Base-by-base conservation (phyloP, 805 yeast genomes). In the Ogataea philodendri region DNA sequence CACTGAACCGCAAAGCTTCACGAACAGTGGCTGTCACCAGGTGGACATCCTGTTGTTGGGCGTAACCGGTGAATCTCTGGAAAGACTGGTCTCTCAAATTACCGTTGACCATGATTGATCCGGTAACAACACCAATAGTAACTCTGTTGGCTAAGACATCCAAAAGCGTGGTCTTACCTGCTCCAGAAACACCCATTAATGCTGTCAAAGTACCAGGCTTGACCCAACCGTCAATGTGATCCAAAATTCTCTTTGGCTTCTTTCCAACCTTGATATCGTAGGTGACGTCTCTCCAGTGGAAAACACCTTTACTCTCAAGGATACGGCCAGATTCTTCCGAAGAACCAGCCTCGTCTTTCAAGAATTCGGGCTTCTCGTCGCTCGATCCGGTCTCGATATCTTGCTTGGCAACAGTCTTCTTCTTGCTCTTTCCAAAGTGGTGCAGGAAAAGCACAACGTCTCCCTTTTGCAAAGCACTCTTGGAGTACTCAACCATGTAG, bases 161-260 rank as follows among this genome's bases (percentile, higher is more conserved):
- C 47, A 73, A 61, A 37, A 73, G 54, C 6, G 78, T 72, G 7
- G 78, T 74, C 46, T 74, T 74, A 47, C 79, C 78, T 17, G 78
- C 77, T 48, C 78, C 78, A 6, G 78, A 71, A 30, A 69, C 76
- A 35, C 79, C 79, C 77, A 73, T 71, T 15, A 73, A 55, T 8
- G 90, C 89, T 29, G 88, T 83, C 51, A 83, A 62, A 26, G 85
- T 80, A 38, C 87, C 87, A 10, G 88, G 88, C 52, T 78, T 78
- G 22, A 82, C 87, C 81, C 83, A 81, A 24, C 90, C 90, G 52
- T 79, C 84, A 39, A 82, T 83, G 39, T 71, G 66, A 42, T 66
- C 65, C 52, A 82, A 61, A 35, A 82, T 68, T 30, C 76, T 66
- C 48, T 84, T 65, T 9, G 72, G 65, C 39, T 70, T 80, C 22